Evolutionary conservation across 2,329 filamentous ascomycete species (phyloP).

Genomic region (Hypocrella siamensis): DNA sequence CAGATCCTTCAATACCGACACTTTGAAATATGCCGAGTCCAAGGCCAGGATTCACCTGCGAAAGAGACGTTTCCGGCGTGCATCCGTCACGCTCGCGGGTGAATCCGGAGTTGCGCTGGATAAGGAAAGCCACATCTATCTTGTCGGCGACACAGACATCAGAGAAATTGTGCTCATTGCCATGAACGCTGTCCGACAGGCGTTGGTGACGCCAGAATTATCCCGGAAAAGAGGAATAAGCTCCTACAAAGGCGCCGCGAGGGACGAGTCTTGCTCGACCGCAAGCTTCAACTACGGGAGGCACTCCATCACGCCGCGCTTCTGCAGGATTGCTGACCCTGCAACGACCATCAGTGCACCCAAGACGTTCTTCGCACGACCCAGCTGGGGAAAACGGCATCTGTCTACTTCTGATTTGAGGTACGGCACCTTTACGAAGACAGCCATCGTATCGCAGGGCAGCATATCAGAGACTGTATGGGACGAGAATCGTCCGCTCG

Average conservation of each 20-base stretch:
- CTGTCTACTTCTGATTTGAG: neutral
- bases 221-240: neutral
- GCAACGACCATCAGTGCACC: conserved; percentile 19
- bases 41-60: conserved; percentile 3
- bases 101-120: neutral
- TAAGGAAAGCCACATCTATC: conserved; percentile 3
- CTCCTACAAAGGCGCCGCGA: too few species aligned
- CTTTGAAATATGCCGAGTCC: conserved; percentile 1
- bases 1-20: neutral
- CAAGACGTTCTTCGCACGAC: conserved; percentile 13
- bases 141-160: conserved; percentile 6
- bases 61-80: conserved; percentile 1
- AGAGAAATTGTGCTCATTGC: conserved; percentile 4
- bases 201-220: neutral
- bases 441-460: conserved; percentile 13
- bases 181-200: conserved; percentile 2
- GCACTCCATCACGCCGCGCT: conserved; percentile 11
- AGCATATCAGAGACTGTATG: conserved; percentile 16
- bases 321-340: conserved; percentile 12
- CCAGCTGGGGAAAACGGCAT: conserved; percentile 1
- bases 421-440: conserved; percentile 7
- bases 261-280: too few species aligned
- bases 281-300: conserved; percentile 8
- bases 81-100: conserved; percentile 1
- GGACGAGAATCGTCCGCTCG: conserved; percentile 6